Percentiles rank a stretch among this genome's conserved stretches.
These are phyloP conservation scores for Gentiana straminea DNA, from an alignment of 257 asterid genomes.

Conservation along the genomic window DNA sequence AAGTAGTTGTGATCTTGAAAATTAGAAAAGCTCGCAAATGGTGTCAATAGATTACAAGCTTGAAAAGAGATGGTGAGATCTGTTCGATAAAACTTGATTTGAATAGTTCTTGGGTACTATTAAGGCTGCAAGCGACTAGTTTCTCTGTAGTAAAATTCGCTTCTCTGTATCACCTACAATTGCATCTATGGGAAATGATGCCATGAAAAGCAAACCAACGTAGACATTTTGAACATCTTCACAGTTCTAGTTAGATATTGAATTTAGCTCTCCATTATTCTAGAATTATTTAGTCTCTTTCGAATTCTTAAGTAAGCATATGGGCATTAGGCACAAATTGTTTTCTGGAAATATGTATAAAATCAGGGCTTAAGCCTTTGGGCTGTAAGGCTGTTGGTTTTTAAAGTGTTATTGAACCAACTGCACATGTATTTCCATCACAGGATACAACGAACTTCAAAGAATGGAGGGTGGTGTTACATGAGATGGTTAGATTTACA, in stretches of 20 bases:
- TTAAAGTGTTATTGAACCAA: constrained; percentile 5
- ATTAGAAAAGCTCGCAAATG: no score
- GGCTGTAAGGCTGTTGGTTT: neutral
- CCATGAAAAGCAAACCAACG: neutral
- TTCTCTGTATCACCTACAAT: no score
- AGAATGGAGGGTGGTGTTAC: constrained; percentile 94
- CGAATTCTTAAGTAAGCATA: neutral
- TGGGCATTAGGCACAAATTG: neutral
- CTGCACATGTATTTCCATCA: constrained; percentile 16
- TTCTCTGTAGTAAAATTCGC: no score
- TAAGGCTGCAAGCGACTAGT: no score
- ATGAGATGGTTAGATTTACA: constrained; percentile 72
- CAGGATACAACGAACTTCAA: constrained; percentile 90
- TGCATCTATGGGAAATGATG: no score
- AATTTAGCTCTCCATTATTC: neutral
- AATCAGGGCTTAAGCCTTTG: neutral
- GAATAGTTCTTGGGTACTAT: no score
- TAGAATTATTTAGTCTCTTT: neutral
- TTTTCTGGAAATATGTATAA: neutral
- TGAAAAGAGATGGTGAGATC: no score
- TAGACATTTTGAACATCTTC: neutral
- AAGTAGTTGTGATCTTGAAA: no score
- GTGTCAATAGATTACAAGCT: no score
- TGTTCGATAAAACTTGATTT: no score
- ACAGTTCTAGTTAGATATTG: neutral